Percentiles rank a stretch among this genome's conserved stretches.
Conservation (phyloP, 1,284 basidiomycete genomes). For the Heterobasidion irregulare region DNA sequence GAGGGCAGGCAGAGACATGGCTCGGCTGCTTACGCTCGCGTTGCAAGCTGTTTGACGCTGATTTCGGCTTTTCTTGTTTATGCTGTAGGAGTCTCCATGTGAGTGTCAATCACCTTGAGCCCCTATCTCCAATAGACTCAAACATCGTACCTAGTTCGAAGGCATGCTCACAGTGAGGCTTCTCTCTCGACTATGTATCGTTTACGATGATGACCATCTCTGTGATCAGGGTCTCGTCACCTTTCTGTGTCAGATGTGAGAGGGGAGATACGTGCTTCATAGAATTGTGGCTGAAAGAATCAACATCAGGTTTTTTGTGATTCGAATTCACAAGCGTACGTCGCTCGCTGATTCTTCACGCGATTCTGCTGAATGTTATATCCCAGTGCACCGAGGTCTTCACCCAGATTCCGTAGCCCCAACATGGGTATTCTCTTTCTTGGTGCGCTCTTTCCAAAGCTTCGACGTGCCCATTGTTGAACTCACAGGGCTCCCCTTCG, state of each 20-base stretch:
- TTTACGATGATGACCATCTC: not conserved
- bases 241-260: not conserved
- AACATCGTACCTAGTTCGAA: not conserved
- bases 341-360: no score
- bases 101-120: not conserved
- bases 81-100: not conserved
- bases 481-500: no score
- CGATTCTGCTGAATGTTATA: no score
- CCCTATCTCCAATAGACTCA: not conserved
- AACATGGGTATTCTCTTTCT: not conserved
- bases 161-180: not conserved
- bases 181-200: not conserved
- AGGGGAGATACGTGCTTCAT: not conserved
- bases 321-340: not conserved
- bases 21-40: not conserved
- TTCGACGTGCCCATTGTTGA: not conserved
- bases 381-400: not conserved
- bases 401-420: not conserved
- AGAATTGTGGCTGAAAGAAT: not conserved
- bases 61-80: not conserved
- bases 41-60: not conserved
- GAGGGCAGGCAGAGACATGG: not conserved
- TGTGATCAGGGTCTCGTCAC: not conserved
- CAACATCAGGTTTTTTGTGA: not conserved
- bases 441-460: not conserved